Evolutionary conservation across 208 protist species (phyloP), one percentile per base, ranked within the genome.

Genomic region (Tritrichomonas foetus): DNA sequence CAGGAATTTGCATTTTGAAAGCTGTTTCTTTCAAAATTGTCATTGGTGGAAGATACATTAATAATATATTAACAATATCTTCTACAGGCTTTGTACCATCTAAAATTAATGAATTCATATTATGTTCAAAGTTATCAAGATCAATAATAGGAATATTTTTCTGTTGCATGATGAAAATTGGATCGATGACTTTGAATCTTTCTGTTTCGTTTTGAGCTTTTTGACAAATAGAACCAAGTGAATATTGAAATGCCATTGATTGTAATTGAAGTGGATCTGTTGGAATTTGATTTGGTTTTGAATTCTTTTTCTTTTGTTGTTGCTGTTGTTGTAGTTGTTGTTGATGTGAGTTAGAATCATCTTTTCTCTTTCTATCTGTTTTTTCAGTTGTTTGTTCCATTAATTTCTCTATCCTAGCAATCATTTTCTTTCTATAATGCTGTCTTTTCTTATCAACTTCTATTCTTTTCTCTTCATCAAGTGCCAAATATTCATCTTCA

Each of bases 111-210:
- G 41, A 50, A 39, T 82, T 82, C 33, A 82, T 16, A 50, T 20
- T 50, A 27, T 61, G 53, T 16, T 61, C 53, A 61, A n/a, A n/a
- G n/a, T n/a, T n/a, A n/a, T n/a, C 53, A 61, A 61, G 53, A 61
- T 22, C 53, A 22, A 61, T 61, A 22, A 61, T 61, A 22, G 5
- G 5, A 5, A 61, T 61, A 5, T 16, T 61, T 61, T 61, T n/a
- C n/a, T n/a, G n/a, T n/a, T n/a, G n/a, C n/a, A 64, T 64, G 20
- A 89, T n/a, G n/a, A 57, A 11, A 39, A 27, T 57, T 39, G 78
- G 78, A 57, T 89, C 78, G 30, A 89, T 50, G 20, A 57, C 78
- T 89, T 89, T 89, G 78, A 39, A 89, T 27, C 41, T 41, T 20
- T 89, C 78, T 39, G 41, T 61, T 33, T 47, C 78, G 11, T 57